Percentiles rank a stretch among this genome's conserved stretches.
phyloP scores from a whole-genome alignment of 306 rosid genomes.

The Glycine tomentella region DNA sequence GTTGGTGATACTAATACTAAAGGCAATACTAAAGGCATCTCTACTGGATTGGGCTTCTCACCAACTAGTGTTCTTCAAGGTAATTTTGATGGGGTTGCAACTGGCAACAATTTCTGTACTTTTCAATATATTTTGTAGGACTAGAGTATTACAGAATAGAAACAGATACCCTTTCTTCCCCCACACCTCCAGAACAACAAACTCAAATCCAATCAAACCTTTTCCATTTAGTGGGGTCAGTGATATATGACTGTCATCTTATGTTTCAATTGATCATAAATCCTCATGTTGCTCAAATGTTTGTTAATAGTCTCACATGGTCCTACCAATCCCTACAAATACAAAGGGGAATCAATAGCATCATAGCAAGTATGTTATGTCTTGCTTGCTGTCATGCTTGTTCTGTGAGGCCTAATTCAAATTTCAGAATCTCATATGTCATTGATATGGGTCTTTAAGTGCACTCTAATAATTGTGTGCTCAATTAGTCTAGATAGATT shows the following conservation, averaged over 20 bases:
- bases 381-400: neutral
- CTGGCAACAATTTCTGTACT: neutral
- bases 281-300: neutral
- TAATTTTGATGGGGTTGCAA: conserved; percentile 36
- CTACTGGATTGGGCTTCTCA: conserved; percentile 68
- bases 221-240: conserved; percentile 4
- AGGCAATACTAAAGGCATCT: conserved; percentile 28
- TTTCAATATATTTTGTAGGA: neutral
- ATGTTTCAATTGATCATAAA: conserved; percentile 3
- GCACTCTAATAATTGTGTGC: neutral
- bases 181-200: neutral
- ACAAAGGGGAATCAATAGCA: conserved; percentile 13
- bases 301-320: neutral
- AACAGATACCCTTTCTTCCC: neutral
- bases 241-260: neutral
- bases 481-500: conserved; percentile 15
- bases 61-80: conserved; percentile 86
- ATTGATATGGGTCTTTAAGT: neutral
- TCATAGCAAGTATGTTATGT: conserved; percentile 3
- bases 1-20: conserved; percentile 35
- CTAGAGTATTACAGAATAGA: neutral
- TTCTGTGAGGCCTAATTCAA: conserved; percentile 16
- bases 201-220: conserved; percentile 8
- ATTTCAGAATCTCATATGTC: conserved; percentile 3
- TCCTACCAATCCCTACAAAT: conserved; percentile 1